These are phyloP conservation scores for Zangia roseola DNA, from an alignment of 768 basidiomycete species.

Conservation along the genomic window DNA sequence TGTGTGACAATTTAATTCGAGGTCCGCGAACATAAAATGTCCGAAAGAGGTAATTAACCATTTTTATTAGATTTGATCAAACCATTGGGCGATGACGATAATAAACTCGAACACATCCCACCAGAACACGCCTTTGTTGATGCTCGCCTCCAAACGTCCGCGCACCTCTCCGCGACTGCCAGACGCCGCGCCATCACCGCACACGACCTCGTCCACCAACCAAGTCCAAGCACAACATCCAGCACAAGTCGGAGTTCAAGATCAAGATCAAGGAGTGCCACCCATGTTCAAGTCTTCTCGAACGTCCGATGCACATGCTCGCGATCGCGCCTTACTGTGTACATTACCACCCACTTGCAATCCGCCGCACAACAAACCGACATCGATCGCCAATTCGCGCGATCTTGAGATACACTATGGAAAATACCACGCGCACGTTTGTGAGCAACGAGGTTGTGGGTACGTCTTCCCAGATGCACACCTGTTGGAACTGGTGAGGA, in stretches of 20 bases:
- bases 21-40: slow-evolving; percentile 16
- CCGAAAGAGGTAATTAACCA: slow-evolving; percentile 3
- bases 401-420: slow-evolving; percentile 85
- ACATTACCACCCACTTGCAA: slow-evolving; percentile 84
- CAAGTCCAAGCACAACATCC: not conserved
- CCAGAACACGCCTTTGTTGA: not conserved
- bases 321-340: slow-evolving; percentile 54
- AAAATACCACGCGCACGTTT: slow-evolving; percentile 81
- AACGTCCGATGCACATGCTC: slow-evolving; percentile 21
- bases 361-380: slow-evolving; percentile 50
- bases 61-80: too few species aligned
- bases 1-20: slow-evolving; percentile 16
- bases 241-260: not conserved
- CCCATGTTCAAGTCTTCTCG: slow-evolving; percentile 36
- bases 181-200: slow-evolving; percentile 34
- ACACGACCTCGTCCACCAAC: slow-evolving; percentile 20
- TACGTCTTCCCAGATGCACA: slow-evolving; percentile 85
- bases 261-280: slow-evolving; percentile 17
- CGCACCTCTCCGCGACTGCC: slow-evolving; percentile 29
- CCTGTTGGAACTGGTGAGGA: slow-evolving; percentile 73
- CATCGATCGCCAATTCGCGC: slow-evolving; percentile 58
- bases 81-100: slow-evolving; percentile 1
- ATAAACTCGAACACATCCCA: not conserved
- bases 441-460: slow-evolving; percentile 64
- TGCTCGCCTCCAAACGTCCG: slow-evolving; percentile 33